These are phyloP conservation scores for Rhododendron kiyosumense DNA, from an alignment of 148 eudicot genomes.

Conservation along the genomic window DNA sequence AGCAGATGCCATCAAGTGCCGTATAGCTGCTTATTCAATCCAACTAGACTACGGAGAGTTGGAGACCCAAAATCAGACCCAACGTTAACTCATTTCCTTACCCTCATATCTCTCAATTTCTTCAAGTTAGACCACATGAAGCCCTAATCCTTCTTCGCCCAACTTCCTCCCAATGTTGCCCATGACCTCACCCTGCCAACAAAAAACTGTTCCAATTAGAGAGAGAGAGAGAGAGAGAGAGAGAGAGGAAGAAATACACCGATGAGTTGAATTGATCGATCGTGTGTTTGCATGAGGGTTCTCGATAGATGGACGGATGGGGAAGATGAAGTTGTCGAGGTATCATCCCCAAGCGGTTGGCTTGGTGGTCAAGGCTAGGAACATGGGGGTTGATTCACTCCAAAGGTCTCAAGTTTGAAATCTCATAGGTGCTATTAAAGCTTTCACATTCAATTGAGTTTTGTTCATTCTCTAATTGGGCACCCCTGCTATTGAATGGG, in stretches of 20 bases:
- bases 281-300: not conserved
- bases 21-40: not conserved
- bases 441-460: too few relatives aligned
- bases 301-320: not conserved
- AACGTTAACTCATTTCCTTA: not conserved
- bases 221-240: too few relatives aligned
- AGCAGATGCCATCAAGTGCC: not conserved
- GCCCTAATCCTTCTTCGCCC: not conserved
- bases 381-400: not conserved
- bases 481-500: too few relatives aligned
- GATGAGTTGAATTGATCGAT: not conserved
- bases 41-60: not conserved
- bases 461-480: not conserved
- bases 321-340: not conserved
- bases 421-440: too few relatives aligned
- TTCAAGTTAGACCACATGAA: not conserved
- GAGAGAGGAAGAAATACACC: not conserved
- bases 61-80: not conserved
- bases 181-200: not conserved
- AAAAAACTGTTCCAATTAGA: not conserved
- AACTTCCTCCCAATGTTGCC: not conserved
- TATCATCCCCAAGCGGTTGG: not conserved
- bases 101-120: not conserved
- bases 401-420: too few relatives aligned
- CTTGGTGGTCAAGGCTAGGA: not conserved